Conservation (phyloP, 1,284 basidiomycete genomes). For the Coniferiporia weirii region DNA sequence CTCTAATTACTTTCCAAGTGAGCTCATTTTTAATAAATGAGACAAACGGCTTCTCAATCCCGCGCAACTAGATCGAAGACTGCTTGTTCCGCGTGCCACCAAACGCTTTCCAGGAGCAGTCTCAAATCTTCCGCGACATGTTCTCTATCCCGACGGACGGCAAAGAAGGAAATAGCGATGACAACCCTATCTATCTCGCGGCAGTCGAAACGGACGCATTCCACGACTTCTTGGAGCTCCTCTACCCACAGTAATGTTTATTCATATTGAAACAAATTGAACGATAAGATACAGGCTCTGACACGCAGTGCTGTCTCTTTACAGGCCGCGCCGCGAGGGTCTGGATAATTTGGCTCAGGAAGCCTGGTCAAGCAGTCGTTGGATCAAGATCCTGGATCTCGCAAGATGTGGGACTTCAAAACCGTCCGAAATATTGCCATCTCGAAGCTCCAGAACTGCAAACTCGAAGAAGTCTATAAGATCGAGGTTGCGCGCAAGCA, state of each 20-base stretch:
- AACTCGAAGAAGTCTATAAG: not conserved
- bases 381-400: constrained; percentile 3
- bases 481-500: constrained; percentile 6
- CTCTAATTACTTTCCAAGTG: not conserved
- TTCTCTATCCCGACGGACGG: not conserved
- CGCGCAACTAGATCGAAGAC: constrained; percentile 2
- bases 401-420: constrained; percentile 12
- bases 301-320: not conserved
- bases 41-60: not conserved
- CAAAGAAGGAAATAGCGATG: not conserved
- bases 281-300: not conserved
- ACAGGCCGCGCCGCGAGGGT: not conserved
- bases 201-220: constrained; percentile 3
- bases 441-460: not conserved
- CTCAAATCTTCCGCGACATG: constrained; percentile 9
- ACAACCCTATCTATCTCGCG: constrained; percentile 5
- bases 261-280: not conserved
- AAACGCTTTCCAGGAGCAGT: constrained; percentile 9
- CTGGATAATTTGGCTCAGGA: not conserved
- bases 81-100: constrained; percentile 8
- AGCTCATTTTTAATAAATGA: not conserved
- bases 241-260: constrained; percentile 6
- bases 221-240: constrained; percentile 1
- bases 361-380: not conserved
- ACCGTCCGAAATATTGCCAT: not conserved